These are phyloP conservation scores for Pseudogymnoascus sp. DNA, from an alignment of 2,329 filamentous ascomycete species.

Conservation along the genomic window DNA sequence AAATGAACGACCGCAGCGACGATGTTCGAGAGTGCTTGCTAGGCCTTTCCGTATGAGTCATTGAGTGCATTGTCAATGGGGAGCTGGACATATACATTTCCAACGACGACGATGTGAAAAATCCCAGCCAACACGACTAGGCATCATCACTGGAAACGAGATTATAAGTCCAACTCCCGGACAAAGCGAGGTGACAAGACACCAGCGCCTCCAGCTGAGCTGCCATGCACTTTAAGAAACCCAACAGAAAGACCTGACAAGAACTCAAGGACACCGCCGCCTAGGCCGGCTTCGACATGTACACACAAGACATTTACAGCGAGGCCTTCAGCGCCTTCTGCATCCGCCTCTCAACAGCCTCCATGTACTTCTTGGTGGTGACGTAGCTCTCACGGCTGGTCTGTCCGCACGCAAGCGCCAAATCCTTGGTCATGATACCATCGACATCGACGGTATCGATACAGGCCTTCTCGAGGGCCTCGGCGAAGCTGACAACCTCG, in stretches of 20 bases:
- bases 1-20: neutral
- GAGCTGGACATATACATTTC: neutral
- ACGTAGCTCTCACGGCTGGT: constrained; percentile 77
- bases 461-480: constrained; percentile 86
- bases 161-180: neutral
- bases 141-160: neutral
- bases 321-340: constrained; percentile 72
- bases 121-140: neutral
- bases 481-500: constrained; percentile 82
- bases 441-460: constrained; percentile 89
- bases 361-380: constrained; percentile 84
- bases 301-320: constrained; percentile 38
- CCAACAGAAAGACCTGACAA: constrained; percentile 5
- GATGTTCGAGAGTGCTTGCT: neutral
- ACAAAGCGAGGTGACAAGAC: neutral
- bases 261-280: neutral
- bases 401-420: constrained; percentile 90
- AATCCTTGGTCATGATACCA: constrained; percentile 98
- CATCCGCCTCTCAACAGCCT: constrained; percentile 84
- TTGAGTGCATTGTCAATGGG: neutral
- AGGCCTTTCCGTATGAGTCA: neutral
- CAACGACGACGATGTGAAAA: neutral
- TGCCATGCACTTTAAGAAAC: neutral
- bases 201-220: neutral
- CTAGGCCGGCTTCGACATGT: neutral